Evolutionary conservation across 768 basidiomycete species (phyloP).

Genomic region (Tulasnella sp.): DNA sequence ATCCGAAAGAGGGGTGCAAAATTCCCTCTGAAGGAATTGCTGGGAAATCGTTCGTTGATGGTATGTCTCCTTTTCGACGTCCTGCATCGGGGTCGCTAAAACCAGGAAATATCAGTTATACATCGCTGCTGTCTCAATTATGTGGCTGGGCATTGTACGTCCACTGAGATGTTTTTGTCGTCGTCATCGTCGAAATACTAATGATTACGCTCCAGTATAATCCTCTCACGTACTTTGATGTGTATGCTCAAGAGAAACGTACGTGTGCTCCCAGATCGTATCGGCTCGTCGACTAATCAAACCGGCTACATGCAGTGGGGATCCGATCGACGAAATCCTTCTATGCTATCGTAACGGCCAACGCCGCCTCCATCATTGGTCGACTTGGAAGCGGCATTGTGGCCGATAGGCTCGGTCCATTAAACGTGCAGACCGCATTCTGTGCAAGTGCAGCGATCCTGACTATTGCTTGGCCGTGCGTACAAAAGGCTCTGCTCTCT

Average conservation of each 20-base stretch:
- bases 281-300: background rate
- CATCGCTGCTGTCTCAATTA: background rate
- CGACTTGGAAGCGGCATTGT: constrained; percentile 41
- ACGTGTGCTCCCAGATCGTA: background rate
- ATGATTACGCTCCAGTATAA: constrained; percentile 5
- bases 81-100: constrained; percentile 46
- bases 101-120: constrained; percentile 36
- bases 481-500: constrained; percentile 37
- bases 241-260: constrained; percentile 47
- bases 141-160: constrained; percentile 32
- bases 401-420: constrained; percentile 50
- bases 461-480: constrained; percentile 75
- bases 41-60: constrained; percentile 59
- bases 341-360: constrained; percentile 41
- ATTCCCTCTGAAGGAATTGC: constrained; percentile 58
- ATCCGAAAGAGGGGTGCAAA: constrained; percentile 56
- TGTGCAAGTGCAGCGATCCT: constrained; percentile 58
- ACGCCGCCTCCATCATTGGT: constrained; percentile 42
- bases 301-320: constrained; percentile 35
- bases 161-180: too few species aligned
- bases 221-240: constrained; percentile 49
- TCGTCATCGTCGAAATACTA: background rate
- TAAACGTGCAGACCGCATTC: constrained; percentile 71
- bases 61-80: constrained; percentile 53
- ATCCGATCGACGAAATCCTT: constrained; percentile 32